Conservation (phyloP, 108 stramenopile species). For the Nitzschia palea region DNA sequence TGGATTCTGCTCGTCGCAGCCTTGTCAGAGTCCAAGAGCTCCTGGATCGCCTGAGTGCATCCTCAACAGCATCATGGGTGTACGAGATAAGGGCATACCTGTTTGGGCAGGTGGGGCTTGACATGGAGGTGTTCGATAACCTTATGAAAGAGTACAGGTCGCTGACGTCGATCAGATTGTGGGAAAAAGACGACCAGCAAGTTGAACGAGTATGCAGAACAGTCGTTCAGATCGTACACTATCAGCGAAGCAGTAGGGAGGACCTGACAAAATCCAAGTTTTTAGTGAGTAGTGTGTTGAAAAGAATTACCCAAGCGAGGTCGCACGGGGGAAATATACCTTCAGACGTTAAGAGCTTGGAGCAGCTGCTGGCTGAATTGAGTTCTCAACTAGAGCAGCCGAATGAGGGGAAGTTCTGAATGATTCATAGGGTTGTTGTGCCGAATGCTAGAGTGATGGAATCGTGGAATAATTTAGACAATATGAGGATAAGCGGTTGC, state of each 20-base stretch:
- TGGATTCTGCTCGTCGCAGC: conserved; percentile 64
- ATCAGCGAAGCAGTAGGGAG: conserved; percentile 51
- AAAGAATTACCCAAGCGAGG: conserved; percentile 51
- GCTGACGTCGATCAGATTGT: conserved; percentile 50
- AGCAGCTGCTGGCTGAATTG: conserved; percentile 45
- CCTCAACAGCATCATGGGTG: conserved; percentile 65
- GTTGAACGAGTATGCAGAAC: conserved; percentile 53
- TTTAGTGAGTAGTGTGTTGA: conserved; percentile 56
- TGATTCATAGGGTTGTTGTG: too few species aligned
- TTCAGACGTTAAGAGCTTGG: conserved; percentile 40
- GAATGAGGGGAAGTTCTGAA: neutral
- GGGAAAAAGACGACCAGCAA: conserved; percentile 67
- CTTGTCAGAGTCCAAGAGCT: conserved; percentile 64
- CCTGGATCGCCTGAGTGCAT: conserved; percentile 51
- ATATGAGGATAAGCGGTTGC: too few species aligned
- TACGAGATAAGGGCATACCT: conserved; percentile 66
- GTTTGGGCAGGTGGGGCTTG: conserved; percentile 63
- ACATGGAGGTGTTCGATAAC: conserved; percentile 53
- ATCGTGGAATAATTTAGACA: too few species aligned
- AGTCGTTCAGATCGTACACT: conserved; percentile 51
- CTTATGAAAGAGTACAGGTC: conserved; percentile 85
- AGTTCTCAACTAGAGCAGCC: conserved; percentile 4
- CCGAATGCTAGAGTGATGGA: too few species aligned
- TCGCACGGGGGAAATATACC: conserved; percentile 34
- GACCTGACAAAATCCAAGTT: conserved; percentile 62